Evolutionary conservation across 352 stramenopile genomes (phyloP).

Genomic region (Globisporangium parvum): DNA sequence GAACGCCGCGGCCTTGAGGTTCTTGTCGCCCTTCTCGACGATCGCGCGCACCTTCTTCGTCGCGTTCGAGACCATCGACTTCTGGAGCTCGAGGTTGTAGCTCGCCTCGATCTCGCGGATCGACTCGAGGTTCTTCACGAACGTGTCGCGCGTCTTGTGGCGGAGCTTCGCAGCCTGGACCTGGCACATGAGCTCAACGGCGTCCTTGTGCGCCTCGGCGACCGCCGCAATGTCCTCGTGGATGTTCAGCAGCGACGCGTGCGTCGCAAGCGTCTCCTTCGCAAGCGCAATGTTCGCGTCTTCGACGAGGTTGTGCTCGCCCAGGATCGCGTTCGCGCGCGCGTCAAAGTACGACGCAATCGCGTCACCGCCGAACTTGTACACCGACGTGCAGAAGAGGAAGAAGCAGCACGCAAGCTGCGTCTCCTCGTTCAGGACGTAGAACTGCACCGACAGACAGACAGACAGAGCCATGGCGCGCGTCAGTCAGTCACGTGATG

Average conservation of each 20-base stretch:
- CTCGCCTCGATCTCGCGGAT: constrained; percentile 76
- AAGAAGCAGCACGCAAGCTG: constrained; percentile 82
- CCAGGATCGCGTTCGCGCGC: constrained; percentile 63
- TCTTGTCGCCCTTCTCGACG: constrained; percentile 80
- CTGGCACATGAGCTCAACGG: constrained; percentile 75
- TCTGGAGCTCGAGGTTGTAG: constrained; percentile 82
- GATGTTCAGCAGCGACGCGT: constrained; percentile 81
- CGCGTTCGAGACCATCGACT: constrained; percentile 69
- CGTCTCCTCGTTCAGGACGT: constrained; percentile 84
- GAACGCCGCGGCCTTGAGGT: constrained; percentile 77
- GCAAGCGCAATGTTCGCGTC: constrained; percentile 77
- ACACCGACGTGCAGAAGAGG: constrained; percentile 78
- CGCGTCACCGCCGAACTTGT: constrained; percentile 82
- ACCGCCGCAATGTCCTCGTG: constrained; percentile 79
- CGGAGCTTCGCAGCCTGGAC: constrained; percentile 81
- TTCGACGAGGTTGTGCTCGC: constrained; percentile 82
- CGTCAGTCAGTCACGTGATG: neutral
- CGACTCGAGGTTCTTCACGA: constrained; percentile 84
- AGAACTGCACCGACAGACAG: constrained; percentile 32
- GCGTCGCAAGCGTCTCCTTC: constrained; percentile 78
- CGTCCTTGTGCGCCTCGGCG: constrained; percentile 77
- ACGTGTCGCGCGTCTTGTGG: constrained; percentile 85
- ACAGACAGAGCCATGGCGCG: constrained; percentile 1
- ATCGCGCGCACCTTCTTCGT: constrained; percentile 69
- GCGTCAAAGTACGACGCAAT: constrained; percentile 85